Percentiles rank a stretch among this genome's conserved stretches.
These are phyloP conservation scores for Clathrus columnatus DNA, from an alignment of 768 basidiomycete species.

Conservation along the genomic window DNA sequence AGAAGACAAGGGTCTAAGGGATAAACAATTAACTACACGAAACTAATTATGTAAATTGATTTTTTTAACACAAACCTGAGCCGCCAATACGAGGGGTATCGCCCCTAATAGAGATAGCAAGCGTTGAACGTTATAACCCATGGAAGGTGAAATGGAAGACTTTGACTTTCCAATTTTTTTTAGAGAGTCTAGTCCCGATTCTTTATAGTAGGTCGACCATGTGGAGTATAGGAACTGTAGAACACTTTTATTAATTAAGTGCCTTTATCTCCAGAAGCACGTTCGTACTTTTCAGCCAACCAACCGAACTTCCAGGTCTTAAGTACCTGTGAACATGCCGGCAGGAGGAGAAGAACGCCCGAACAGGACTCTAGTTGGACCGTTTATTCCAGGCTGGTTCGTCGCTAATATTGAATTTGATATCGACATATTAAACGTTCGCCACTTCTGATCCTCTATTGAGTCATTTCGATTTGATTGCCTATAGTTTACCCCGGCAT, in stretches of 20 bases:
- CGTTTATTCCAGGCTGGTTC: no score
- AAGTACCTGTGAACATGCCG: background rate
- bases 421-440: no score
- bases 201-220: background rate
- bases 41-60: background rate
- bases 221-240: background rate
- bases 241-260: background rate
- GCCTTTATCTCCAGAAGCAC: background rate
- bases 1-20: background rate
- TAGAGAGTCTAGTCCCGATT: background rate
- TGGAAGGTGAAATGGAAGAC: background rate
- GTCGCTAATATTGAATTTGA: no score
- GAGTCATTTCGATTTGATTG: no score
- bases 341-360: background rate
- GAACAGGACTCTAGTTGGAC: no score
- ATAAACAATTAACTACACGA: background rate
- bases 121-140: background rate
- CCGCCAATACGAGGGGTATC: background rate
- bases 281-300: background rate
- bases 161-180: background rate
- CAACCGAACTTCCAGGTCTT: no score
- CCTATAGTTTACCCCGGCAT: no score
- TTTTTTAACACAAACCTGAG: background rate
- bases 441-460: no score
- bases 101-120: background rate